Percentiles rank a stretch among this genome's conserved stretches.
Conservation (phyloP, 768 basidiomycete species). For the Hemileccinum rubropunctum region DNA sequence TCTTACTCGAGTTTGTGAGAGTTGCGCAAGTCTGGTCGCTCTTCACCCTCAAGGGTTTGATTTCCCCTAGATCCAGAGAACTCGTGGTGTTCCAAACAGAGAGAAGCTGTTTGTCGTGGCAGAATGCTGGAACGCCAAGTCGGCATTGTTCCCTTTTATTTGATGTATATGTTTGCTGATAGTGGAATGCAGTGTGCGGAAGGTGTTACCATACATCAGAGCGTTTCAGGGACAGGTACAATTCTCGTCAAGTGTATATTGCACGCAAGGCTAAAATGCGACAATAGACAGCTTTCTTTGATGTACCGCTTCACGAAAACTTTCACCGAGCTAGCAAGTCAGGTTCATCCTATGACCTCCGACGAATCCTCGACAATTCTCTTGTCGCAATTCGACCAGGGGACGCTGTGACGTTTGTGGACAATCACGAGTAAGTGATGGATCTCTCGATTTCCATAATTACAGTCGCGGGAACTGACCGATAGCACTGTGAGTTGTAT, state of each 20-base stretch:
- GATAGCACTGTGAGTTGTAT: conserved; percentile 58
- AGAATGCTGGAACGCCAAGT: conserved; percentile 84
- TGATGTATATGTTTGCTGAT: neutral
- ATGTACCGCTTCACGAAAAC: conserved; percentile 86
- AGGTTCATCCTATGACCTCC: conserved; percentile 68
- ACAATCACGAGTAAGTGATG: conserved; percentile 78
- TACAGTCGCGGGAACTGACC: neutral
- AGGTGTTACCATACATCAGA: conserved; percentile 56
- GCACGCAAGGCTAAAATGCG: neutral
- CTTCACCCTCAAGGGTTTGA: neutral
- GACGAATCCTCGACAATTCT: conserved; percentile 67
- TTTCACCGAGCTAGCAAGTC: conserved; percentile 73
- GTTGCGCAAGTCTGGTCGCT: neutral
- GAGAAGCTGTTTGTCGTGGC: conserved; percentile 63
- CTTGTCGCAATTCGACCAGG: conserved; percentile 65
- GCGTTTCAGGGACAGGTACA: conserved; percentile 63
- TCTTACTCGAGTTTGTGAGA: conserved; percentile 68
- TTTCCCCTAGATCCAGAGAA: conserved; percentile 46
- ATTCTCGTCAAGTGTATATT: conserved; percentile 11
- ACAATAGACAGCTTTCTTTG: conserved; percentile 80
- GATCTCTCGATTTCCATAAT: neutral
- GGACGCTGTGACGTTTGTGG: conserved; percentile 88
- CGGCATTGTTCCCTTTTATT: conserved; percentile 19
- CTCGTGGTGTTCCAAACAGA: conserved; percentile 43
- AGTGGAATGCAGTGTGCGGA: conserved; percentile 38